These are phyloP conservation scores for Nemania sp. DNA, from an alignment of 2,329 filamentous ascomycete genomes.

Conservation along the genomic window DNA sequence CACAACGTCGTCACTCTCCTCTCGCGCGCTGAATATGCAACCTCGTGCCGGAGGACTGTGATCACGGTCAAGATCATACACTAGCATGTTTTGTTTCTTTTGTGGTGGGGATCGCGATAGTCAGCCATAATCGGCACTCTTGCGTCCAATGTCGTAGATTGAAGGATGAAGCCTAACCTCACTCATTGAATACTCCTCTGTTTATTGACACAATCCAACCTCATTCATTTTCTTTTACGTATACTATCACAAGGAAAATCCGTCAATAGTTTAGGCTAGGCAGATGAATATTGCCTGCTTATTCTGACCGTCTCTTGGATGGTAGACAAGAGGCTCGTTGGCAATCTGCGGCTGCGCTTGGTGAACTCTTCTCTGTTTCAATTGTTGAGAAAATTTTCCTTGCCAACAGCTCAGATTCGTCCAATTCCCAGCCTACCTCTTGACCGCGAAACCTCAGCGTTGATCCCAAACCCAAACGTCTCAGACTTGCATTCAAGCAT, in stretches of 20 bases:
- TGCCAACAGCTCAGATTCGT: not conserved
- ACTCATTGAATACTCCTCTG: conserved; percentile 1
- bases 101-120: conserved; percentile 1
- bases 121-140: not conserved
- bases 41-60: not conserved
- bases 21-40: not conserved
- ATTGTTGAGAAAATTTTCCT: not conserved
- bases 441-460: not conserved
- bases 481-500: conserved; percentile 8
- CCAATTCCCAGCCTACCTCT: not conserved
- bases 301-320: not conserved
- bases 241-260: not conserved
- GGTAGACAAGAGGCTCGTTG: too few relatives aligned
- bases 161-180: not conserved
- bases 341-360: not conserved
- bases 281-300: not conserved
- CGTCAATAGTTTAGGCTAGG: not conserved
- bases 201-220: not conserved
- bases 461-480: conserved; percentile 1
- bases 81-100: conserved; percentile 12
- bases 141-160: not conserved
- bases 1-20: not conserved
- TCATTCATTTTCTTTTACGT: too few relatives aligned
- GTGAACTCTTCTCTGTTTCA: not conserved
- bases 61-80: not conserved